Percentiles rank a stretch among this genome's conserved stretches.
Conservation (phyloP, 352 stramenopile species). For the Pythium aquatile region DNA sequence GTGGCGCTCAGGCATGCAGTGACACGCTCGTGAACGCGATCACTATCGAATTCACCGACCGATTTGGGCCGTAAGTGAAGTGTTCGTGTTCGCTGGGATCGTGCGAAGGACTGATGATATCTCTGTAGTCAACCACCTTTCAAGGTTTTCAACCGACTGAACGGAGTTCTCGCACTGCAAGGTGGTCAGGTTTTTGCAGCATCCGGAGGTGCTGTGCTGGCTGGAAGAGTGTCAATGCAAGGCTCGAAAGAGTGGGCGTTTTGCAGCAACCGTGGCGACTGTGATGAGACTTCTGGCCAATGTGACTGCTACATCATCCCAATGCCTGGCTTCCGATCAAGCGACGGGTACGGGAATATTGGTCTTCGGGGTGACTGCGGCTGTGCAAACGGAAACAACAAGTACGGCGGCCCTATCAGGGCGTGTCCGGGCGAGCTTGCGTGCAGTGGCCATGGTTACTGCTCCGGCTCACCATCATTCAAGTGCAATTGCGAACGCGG, state of each 20-base stretch:
- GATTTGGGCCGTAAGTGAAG: constrained; percentile 53
- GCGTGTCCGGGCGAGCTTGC: constrained; percentile 59
- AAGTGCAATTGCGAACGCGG: constrained; percentile 59
- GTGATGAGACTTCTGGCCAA: constrained; percentile 57
- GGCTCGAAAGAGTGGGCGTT: constrained; percentile 89
- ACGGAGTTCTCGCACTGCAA: constrained; percentile 34
- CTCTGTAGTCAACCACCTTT: constrained; percentile 49
- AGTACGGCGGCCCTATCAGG: constrained; percentile 62
- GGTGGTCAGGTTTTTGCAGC: constrained; percentile 54
- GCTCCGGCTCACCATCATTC: constrained; percentile 50
- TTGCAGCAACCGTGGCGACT: constrained; percentile 89
- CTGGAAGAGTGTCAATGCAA: constrained; percentile 42
- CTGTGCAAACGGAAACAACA: constrained; percentile 76
- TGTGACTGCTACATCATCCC: constrained; percentile 58
- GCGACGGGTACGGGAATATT: constrained; percentile 82
- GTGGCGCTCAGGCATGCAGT: constrained; percentile 42
- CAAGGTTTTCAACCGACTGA: constrained; percentile 47
- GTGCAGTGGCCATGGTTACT: constrained; percentile 78
- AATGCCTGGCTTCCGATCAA: constrained; percentile 83
- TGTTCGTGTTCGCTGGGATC: not conserved
- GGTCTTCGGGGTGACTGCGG: constrained; percentile 92
- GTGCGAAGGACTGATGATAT: not conserved
- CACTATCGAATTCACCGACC: constrained; percentile 57
- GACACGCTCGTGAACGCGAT: constrained; percentile 43
- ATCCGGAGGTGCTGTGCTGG: constrained; percentile 42